Evolutionary conservation across 2,329 filamentous ascomycete species (phyloP).

Genomic region (Aphanoascus verrucosus): DNA sequence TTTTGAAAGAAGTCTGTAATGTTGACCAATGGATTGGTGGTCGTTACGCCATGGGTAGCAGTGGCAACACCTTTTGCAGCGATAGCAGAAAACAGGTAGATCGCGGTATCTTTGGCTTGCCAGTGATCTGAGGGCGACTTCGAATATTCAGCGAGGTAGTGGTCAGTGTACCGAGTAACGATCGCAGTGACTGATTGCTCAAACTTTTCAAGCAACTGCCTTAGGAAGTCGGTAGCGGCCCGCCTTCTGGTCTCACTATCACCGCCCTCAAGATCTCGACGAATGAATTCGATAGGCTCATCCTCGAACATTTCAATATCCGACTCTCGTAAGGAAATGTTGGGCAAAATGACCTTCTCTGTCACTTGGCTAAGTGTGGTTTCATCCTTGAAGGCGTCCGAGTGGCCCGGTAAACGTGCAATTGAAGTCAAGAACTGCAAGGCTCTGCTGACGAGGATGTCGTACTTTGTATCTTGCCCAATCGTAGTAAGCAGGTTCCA

Average conservation of each 20-base stretch:
- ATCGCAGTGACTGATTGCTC: conserved; percentile 73
- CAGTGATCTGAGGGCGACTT: conserved; percentile 62
- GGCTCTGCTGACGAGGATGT: conserved; percentile 86
- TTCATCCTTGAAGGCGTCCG: conserved; percentile 73
- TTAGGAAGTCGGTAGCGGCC: conserved; percentile 88
- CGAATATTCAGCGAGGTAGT: conserved; percentile 66
- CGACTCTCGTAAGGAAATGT: conserved; percentile 80
- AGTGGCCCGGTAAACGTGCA: conserved; percentile 65
- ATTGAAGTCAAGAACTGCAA: conserved; percentile 90
- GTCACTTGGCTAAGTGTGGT: conserved; percentile 73
- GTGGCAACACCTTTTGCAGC: conserved; percentile 86
- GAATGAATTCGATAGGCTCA: conserved; percentile 96
- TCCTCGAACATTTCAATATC: conserved; percentile 96
- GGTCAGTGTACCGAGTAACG: conserved; percentile 76
- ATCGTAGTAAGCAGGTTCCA: conserved; percentile 86
- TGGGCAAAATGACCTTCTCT: conserved; percentile 90
- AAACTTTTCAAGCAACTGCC: conserved; percentile 79
- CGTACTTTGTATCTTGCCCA: conserved; percentile 81
- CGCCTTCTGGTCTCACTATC: conserved; percentile 87
- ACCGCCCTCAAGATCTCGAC: conserved; percentile 86
- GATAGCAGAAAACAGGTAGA: conserved; percentile 89
- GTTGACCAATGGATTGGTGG: conserved; percentile 74
- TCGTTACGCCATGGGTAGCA: conserved; percentile 78
- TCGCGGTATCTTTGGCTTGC: conserved; percentile 97
- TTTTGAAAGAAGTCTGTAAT: conserved; percentile 93